Base-by-base conservation (phyloP, 345 rosid species). In the Capsella bursapastoris region DNA sequence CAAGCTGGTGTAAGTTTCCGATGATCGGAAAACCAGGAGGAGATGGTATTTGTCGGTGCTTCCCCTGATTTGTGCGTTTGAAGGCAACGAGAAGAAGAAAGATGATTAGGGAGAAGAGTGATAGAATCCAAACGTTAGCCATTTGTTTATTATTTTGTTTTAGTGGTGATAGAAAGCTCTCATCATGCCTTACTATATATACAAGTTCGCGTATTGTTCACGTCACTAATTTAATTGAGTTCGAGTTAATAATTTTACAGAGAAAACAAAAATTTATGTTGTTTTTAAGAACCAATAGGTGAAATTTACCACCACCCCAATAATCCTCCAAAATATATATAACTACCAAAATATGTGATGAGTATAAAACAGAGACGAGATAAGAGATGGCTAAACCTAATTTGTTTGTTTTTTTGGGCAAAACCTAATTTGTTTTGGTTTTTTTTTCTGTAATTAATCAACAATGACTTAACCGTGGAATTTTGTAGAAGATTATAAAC, bases 1-100 rank as follows among this genome's bases (percentile, higher is more conserved):
- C 56, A 9, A 78, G 31, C 56, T 78, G 82, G 27, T 65, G 80
- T 47, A 82, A 64, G 64, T 81, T 78, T 41, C 82, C 84, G 22
- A 75, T 15, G 14, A 78, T 34, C 2, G 84, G 84, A 60, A 75
- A 47, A 6, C 43, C 43, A 15, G 68, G 31, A 15, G 68, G 68
- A 64, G 43, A 47, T 32, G 68, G 68, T 10, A 4, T 6, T 6
- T 5, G 43, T 47, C 16, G 66, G 28, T 27, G 31, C 22, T 16
- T 4, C 15, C 8, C 12, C 1, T 28, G 29, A 25, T 64, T 47
- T 51, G 18, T 64, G 78, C 37, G 18, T 41, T 15, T 76, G 61
- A 58, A 79, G 69, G 28, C 72, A 10, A 28, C 15, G 6, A 64
- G 41, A 31, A 64, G 29, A 64, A 47, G 8, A 15, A 51, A 29